These are phyloP conservation scores for Fragaria iinumae DNA, from an alignment of 306 rosid genomes.

Conservation along the genomic window DNA sequence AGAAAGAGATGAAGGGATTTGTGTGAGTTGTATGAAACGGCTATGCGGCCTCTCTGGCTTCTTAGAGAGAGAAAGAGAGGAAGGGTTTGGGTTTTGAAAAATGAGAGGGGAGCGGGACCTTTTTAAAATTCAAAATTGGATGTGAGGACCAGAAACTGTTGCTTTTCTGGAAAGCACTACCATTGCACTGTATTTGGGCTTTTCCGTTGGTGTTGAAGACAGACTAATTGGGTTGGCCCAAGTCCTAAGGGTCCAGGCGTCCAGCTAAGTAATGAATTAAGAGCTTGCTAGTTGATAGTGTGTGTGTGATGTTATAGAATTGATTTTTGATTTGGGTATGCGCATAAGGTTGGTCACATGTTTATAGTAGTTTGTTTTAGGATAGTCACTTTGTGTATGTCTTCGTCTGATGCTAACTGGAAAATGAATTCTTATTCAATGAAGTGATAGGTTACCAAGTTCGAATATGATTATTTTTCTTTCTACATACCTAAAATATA, in stretches of 20 bases:
- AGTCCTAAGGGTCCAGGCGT: neutral
- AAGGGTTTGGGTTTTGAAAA: neutral
- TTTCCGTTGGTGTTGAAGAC: neutral
- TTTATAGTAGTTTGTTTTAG: too few relatives aligned
- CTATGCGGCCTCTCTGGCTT: conserved; percentile 24
- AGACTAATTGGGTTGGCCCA: neutral
- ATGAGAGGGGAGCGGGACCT: conserved; percentile 4
- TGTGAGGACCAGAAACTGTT: neutral
- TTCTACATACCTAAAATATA: too few relatives aligned
- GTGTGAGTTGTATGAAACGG: neutral
- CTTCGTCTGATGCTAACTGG: too few relatives aligned
- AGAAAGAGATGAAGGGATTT: neutral
- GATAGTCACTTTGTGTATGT: too few relatives aligned
- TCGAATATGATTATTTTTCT: too few relatives aligned
- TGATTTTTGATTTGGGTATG: too few relatives aligned
- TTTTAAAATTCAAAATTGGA: neutral
- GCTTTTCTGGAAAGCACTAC: neutral
- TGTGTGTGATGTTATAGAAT: too few relatives aligned
- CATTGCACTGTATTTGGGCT: neutral
- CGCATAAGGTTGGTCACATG: too few relatives aligned
- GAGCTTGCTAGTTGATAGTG: too few relatives aligned
- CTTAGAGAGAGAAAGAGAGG: neutral
- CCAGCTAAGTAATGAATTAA: too few relatives aligned
- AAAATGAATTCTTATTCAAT: too few relatives aligned
- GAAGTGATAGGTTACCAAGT: too few relatives aligned